phyloP scores from a whole-genome alignment of 1,139 yeast species.

The Pneumocystis jirovecii region DNA sequence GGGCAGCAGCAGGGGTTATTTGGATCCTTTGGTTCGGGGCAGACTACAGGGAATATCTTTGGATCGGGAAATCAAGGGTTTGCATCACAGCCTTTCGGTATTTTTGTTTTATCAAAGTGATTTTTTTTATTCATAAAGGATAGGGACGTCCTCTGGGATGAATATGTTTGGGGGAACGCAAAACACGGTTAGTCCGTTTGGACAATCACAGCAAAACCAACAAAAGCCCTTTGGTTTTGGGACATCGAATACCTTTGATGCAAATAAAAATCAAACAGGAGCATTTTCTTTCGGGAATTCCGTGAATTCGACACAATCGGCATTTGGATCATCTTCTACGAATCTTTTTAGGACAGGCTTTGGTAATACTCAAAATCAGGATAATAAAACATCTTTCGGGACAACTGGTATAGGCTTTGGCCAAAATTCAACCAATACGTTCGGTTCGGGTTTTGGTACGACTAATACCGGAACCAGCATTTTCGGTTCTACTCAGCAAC shows the following conservation, averaged over 20 bases:
- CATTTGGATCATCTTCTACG: slow-evolving; percentile 5
- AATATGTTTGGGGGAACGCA: neutral
- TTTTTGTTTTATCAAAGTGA: neutral
- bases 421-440: slow-evolving; percentile 14
- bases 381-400: neutral
- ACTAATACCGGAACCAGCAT: slow-evolving; percentile 18
- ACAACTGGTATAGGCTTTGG: neutral
- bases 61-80: neutral
- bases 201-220: neutral
- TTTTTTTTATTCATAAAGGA: neutral
- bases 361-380: slow-evolving; percentile 14
- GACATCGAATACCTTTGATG: slow-evolving; percentile 1
- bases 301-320: slow-evolving; percentile 16
- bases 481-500: slow-evolving; percentile 13
- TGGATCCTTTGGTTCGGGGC: slow-evolving; percentile 18
- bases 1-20: slow-evolving; percentile 28
- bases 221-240: neutral
- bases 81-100: neutral
- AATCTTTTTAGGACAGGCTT: slow-evolving; percentile 19
- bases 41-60: slow-evolving; percentile 3
- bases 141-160: neutral
- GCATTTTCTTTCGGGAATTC: slow-evolving; percentile 24
- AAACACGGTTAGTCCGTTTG: neutral
- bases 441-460: slow-evolving; percentile 12
- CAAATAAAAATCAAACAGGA: slow-evolving; percentile 3